A percentile compares a stretch with the other conserved stretches of the same genome.
These are phyloP conservation scores for Didymella pinodella DNA, from an alignment of 2,329 filamentous ascomycete species.

Conservation along the genomic window DNA sequence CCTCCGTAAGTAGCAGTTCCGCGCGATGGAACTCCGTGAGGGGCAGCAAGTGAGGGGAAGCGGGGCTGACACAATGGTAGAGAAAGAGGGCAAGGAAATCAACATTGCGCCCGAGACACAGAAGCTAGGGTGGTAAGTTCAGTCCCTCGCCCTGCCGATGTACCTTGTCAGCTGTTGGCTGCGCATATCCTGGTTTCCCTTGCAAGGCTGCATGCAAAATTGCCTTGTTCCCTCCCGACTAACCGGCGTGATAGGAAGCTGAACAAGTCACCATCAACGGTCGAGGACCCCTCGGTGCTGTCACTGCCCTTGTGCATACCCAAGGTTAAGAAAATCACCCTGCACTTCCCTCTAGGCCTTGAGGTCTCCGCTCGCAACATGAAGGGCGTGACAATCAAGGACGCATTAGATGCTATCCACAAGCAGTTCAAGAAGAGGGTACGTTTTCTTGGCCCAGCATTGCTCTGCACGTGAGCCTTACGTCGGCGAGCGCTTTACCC, in stretches of 20 bases:
- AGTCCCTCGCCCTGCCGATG: constrained; percentile 4
- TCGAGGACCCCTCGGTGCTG: constrained; percentile 86
- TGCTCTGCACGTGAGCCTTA: constrained; percentile 1
- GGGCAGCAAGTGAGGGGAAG: constrained; percentile 36
- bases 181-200: constrained; percentile 5
- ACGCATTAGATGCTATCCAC: constrained; percentile 92
- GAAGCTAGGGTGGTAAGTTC: constrained; percentile 81
- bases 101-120: constrained; percentile 83
- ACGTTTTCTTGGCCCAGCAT: constrained; percentile 46
- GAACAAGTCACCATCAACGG: constrained; percentile 78
- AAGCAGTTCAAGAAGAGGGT: constrained; percentile 98
- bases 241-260: constrained; percentile 74
- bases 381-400: constrained; percentile 96
- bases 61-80: constrained; percentile 59
- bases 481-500: constrained; percentile 9
- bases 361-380: constrained; percentile 89
- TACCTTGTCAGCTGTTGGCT: neutral
- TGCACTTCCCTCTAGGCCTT: constrained; percentile 87
- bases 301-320: constrained; percentile 82
- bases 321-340: constrained; percentile 90
- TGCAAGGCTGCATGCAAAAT: neutral
- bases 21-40: constrained; percentile 23
- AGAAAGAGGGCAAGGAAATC: constrained; percentile 75
- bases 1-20: constrained; percentile 68
- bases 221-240: constrained; percentile 26